Base-by-base conservation (phyloP, 1,139 yeast species). In the Suhomyces taliae region DNA sequence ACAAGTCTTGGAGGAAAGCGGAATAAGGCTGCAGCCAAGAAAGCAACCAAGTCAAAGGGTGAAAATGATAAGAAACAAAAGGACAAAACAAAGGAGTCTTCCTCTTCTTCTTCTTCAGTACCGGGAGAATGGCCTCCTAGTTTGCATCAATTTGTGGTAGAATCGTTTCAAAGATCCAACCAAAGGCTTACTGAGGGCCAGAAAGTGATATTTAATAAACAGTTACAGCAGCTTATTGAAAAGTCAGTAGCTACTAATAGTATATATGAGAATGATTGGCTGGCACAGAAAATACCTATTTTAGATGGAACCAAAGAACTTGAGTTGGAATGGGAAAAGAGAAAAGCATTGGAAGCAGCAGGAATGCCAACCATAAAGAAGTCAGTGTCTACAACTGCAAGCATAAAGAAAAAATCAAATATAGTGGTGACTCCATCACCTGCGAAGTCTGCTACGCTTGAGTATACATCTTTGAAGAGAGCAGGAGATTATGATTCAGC, bases 211-310 rank as follows among this genome's bases (percentile, higher is more conserved):
- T 69, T 78, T 53, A 73, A 79, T 51, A 47, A 55, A 5, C 81
- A 82, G 57, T 63, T 83, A 38, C 81, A 75, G 52, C 58, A 62
- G 19, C 60, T 81, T 33, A 73, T 83, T 29, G 73, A 80, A 43
- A 56, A 61, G 46, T 90, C 91, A 0, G 73, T 78, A 39, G 65
- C 65, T 4, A 64, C 69, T 37, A 68, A 71, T 12, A 72, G 72
- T 37, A 60, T 86, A 4, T 74, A 79, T 71, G 57, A 65, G 1
- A 84, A 82, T 52, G 79, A 85, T 56, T 87, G 95, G 95, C 61
- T 59, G 8, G 56, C 51, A 8, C 87, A 82, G 61, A 66, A 67
- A 31, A 54, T 87, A 1, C 91, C 93, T 0, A 61, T 81, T 1
- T 58, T 85, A 36, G 72, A 67, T 43, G 60, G 59, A 36, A 46